These are phyloP conservation scores for Auxenochlorella protothecoides DNA, from an alignment of 139 green algal species.

Conservation along the genomic window DNA sequence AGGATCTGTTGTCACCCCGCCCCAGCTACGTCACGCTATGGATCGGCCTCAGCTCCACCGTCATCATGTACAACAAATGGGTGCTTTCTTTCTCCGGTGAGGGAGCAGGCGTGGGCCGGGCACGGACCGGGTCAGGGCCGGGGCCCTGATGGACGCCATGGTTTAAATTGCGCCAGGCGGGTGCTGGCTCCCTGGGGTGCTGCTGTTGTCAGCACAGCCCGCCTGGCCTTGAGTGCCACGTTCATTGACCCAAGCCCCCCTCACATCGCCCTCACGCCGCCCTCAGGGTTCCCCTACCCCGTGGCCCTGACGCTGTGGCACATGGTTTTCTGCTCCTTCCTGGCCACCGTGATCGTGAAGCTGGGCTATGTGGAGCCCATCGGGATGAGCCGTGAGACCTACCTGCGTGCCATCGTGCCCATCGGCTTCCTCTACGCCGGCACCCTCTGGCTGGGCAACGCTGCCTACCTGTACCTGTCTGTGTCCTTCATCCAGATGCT, in stretches of 20 bases:
- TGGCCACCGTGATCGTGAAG: conserved; percentile 55
- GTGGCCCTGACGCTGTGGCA: conserved; percentile 76
- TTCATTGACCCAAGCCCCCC: not conserved
- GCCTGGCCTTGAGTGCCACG: too few species aligned
- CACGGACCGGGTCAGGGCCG: too few species aligned
- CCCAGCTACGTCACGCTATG: conserved; percentile 60
- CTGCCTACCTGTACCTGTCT: conserved; percentile 90
- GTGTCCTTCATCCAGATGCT: conserved; percentile 99
- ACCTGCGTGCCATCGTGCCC: conserved; percentile 65
- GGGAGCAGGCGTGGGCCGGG: too few species aligned
- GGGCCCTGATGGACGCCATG: too few species aligned
- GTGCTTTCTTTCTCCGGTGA: conserved; percentile 51
- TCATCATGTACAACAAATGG: conserved; percentile 96
- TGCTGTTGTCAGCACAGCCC: too few species aligned
- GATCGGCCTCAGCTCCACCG: conserved; percentile 51
- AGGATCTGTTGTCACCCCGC: too few species aligned
- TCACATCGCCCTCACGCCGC: not conserved
- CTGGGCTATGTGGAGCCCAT: conserved; percentile 53
- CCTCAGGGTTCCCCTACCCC: conserved; percentile 76
- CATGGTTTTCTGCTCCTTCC: conserved; percentile 77
- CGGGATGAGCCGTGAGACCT: conserved; percentile 61
- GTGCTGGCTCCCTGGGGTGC: too few species aligned
- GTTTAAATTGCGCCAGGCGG: too few species aligned
- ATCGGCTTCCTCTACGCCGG: conserved; percentile 85
- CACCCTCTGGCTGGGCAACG: conserved; percentile 92